phyloP scores from a whole-genome alignment of 139 green algal genomes.

The Volvox reticuliferus region DNA sequence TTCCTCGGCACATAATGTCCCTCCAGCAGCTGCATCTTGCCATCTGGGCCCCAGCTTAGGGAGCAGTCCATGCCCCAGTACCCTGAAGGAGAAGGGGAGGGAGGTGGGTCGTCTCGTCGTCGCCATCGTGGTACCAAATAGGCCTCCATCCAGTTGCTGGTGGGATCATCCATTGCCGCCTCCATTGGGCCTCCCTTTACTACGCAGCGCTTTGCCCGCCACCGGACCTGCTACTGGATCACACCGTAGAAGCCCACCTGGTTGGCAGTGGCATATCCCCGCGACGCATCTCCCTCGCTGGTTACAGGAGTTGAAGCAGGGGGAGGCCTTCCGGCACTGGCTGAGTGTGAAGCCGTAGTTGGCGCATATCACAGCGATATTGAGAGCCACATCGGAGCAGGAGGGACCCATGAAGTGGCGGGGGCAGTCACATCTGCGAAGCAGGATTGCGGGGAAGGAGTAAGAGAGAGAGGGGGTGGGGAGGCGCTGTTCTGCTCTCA shows the following conservation, averaged over 20 bases:
- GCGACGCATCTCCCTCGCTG: slow-evolving; percentile 8
- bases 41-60: slow-evolving; percentile 7
- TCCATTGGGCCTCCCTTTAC: too few relatives aligned
- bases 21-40: slow-evolving; percentile 20
- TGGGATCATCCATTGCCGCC: too few relatives aligned
- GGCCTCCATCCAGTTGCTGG: too few relatives aligned
- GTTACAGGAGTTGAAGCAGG: slow-evolving; percentile 49
- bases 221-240: too few relatives aligned
- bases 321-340: slow-evolving; percentile 1
- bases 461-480: background rate
- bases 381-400: background rate
- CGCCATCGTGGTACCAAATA: too few relatives aligned
- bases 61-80: slow-evolving; percentile 50
- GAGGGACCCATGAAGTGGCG: slow-evolving; percentile 20
- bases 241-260: background rate
- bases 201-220: too few relatives aligned
- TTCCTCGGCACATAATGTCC: slow-evolving; percentile 39
- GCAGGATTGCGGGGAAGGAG: background rate
- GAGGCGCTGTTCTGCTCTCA: background rate
- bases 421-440: slow-evolving; percentile 34
- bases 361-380: background rate
- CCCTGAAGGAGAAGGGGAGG: background rate
- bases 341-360: slow-evolving; percentile 41
- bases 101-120: too few relatives aligned
- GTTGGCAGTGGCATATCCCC: slow-evolving; percentile 30